Evolutionary conservation across 192 early-diverging fungal genomes (phyloP).

Genomic region (Phycomyces nitens): DNA sequence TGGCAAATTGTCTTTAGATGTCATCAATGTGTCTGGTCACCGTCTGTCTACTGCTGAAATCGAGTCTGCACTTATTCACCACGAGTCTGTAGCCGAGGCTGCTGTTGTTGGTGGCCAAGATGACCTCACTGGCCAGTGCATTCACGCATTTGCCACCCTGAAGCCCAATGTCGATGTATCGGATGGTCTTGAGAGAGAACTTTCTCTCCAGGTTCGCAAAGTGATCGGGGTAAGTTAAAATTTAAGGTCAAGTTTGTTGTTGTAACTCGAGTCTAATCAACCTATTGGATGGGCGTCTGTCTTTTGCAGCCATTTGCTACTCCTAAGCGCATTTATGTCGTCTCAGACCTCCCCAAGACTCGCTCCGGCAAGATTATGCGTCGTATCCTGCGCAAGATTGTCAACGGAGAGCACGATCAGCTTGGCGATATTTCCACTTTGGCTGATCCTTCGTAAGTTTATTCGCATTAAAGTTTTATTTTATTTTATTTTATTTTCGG

Average conservation of each 20-base stretch:
- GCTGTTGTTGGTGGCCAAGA: slow-evolving; percentile 88
- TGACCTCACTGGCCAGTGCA: slow-evolving; percentile 85
- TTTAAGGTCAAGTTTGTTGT: too few relatives aligned
- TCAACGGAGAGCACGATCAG: slow-evolving; percentile 75
- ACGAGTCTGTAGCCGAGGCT: slow-evolving; percentile 80
- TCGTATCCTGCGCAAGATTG: slow-evolving; percentile 89
- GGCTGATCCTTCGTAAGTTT: slow-evolving; percentile 60
- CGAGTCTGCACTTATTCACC: slow-evolving; percentile 83
- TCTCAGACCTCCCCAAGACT: slow-evolving; percentile 89
- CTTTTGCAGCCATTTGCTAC: slow-evolving; percentile 74
- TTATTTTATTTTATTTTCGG: too few relatives aligned
- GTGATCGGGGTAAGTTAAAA: slow-evolving; percentile 55
- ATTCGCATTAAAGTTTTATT: too few relatives aligned
- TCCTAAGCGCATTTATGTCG: slow-evolving; percentile 84
- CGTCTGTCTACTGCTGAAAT: slow-evolving; percentile 93
- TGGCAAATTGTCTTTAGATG: slow-evolving; percentile 55
- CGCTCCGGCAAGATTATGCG: slow-evolving; percentile 95
- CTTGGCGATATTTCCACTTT: slow-evolving; percentile 87
- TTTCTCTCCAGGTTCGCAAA: slow-evolving; percentile 72
- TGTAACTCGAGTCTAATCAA: too few relatives aligned
- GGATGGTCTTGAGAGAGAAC: slow-evolving; percentile 46
- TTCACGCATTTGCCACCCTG: slow-evolving; percentile 79
- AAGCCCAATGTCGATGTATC: slow-evolving; percentile 57
- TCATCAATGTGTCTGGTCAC: slow-evolving; percentile 94
- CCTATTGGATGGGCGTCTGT: too few relatives aligned